These are phyloP conservation scores for Pharus latifolius DNA, from an alignment of 176 grass and related monocot genomes.

Conservation along the genomic window DNA sequence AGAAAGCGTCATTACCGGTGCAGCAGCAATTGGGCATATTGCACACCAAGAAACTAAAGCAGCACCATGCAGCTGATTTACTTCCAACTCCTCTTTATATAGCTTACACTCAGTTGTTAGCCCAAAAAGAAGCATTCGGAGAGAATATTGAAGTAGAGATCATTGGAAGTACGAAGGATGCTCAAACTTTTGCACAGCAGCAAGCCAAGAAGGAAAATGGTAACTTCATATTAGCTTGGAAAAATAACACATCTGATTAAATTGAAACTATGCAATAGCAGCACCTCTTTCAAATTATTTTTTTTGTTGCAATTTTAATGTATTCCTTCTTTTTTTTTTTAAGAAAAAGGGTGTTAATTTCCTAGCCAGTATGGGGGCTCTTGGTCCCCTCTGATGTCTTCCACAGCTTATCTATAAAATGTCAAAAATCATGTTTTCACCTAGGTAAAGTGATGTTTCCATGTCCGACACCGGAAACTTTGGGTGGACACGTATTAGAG, in stretches of 20 bases:
- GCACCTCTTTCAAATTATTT: not conserved
- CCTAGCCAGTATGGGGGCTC: not conserved
- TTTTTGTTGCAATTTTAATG: not conserved
- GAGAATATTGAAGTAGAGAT: slow-evolving; percentile 96
- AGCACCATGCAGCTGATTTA: slow-evolving; percentile 74
- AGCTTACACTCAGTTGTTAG: slow-evolving; percentile 70
- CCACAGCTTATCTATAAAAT: no score
- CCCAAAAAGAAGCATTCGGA: slow-evolving; percentile 95
- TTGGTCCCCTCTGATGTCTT: not conserved
- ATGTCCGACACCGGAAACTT: no score
- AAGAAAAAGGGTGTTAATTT: not conserved
- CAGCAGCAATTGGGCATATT: slow-evolving; percentile 87
- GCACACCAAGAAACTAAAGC: slow-evolving; percentile 92
- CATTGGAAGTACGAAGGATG: slow-evolving; percentile 81
- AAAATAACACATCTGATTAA: not conserved
- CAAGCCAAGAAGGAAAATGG: slow-evolving; percentile 68
- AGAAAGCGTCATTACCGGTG: slow-evolving; percentile 97
- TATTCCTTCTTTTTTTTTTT: not conserved
- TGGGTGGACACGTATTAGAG: no score
- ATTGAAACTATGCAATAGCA: not conserved
- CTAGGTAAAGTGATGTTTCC: no score
- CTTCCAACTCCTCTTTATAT: slow-evolving; percentile 84
- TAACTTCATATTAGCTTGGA: slow-evolving; percentile 22
- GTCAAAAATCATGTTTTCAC: no score
- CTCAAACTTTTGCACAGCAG: slow-evolving; percentile 61